Evolutionary conservation across 768 basidiomycete species (phyloP).

Genomic region (Daedalea quercina): DNA sequence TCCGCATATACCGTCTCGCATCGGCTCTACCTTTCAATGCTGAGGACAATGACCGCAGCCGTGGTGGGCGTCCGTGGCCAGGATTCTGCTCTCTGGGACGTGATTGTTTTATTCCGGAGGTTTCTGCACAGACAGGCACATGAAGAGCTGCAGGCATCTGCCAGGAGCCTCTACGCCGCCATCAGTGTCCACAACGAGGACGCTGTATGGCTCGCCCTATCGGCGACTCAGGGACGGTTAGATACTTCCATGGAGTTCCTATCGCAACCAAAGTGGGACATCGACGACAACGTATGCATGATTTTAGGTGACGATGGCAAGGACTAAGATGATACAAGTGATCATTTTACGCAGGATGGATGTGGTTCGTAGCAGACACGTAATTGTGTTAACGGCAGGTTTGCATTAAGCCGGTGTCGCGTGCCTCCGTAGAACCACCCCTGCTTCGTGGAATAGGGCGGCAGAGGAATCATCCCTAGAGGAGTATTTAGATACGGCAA

Average conservation of each 20-base stretch:
- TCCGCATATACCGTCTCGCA: conserved; percentile 79
- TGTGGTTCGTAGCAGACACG: neutral
- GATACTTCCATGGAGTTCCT: conserved; percentile 43
- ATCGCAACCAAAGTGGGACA: conserved; percentile 55
- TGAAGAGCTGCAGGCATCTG: conserved; percentile 65
- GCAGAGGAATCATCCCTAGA: conserved; percentile 79
- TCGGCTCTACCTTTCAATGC: conserved; percentile 67
- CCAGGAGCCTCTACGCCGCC: conserved; percentile 56
- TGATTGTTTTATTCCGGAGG: conserved; percentile 65
- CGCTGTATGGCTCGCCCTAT: conserved; percentile 77
- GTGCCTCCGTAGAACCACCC: conserved; percentile 72
- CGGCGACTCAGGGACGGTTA: conserved; percentile 41
- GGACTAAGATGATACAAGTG: neutral
- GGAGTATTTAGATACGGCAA: neutral
- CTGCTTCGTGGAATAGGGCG: conserved; percentile 68
- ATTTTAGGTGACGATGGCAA: neutral
- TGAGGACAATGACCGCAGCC: conserved; percentile 67
- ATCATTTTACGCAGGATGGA: neutral
- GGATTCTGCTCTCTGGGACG: conserved; percentile 75
- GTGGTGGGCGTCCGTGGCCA: conserved; percentile 61
- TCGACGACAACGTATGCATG: conserved; percentile 31
- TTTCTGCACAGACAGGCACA: conserved; percentile 67
- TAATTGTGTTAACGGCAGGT: no score
- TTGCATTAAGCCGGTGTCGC: conserved; percentile 36
- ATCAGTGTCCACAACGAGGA: conserved; percentile 64